A percentile compares a stretch with the other conserved stretches of the same genome.
phyloP scores from a whole-genome alignment of 495 filamentous ascomycete genomes.

The Sporormia fimetaria region DNA sequence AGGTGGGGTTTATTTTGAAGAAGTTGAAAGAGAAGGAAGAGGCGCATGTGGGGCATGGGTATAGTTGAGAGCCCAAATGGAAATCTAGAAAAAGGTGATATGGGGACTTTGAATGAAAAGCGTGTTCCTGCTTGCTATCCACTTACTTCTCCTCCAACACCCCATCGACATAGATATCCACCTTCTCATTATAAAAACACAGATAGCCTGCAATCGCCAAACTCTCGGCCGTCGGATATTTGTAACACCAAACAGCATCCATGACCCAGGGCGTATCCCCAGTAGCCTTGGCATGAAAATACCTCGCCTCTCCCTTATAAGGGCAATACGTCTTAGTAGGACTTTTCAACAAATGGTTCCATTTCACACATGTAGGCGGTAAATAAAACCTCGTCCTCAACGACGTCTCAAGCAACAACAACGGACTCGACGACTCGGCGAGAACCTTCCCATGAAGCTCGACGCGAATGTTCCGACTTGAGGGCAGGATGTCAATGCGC shows the following conservation, averaged over 20 bases:
- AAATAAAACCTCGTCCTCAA: constrained; percentile 45
- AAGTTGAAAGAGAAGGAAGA: no score
- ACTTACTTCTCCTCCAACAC: constrained; percentile 32
- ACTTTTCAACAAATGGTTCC: constrained; percentile 32
- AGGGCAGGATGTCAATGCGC: constrained; percentile 46
- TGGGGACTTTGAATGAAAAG: no score
- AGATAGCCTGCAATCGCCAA: constrained; percentile 37
- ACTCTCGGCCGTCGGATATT: constrained; percentile 40
- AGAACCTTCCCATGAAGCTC: constrained; percentile 37
- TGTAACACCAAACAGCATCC: constrained; percentile 48
- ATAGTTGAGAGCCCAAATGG: no score
- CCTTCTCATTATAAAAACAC: constrained; percentile 52
- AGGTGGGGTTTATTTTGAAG: constrained; percentile 35
- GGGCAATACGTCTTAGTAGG: constrained; percentile 40
- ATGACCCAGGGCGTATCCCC: constrained; percentile 33
- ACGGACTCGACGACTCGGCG: constrained; percentile 32
- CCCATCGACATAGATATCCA: constrained; percentile 47
- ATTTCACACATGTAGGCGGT: constrained; percentile 35
- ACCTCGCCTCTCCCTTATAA: constrained; percentile 49
- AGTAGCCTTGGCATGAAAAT: constrained; percentile 36
- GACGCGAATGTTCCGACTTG: constrained; percentile 39
- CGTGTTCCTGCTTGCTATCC: no score
- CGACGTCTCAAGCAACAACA: constrained; percentile 43
- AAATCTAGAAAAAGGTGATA: no score
- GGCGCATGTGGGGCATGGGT: no score